Conservation (phyloP, 139 green algal genomes). For the Chlamydomonas incerta region DNA sequence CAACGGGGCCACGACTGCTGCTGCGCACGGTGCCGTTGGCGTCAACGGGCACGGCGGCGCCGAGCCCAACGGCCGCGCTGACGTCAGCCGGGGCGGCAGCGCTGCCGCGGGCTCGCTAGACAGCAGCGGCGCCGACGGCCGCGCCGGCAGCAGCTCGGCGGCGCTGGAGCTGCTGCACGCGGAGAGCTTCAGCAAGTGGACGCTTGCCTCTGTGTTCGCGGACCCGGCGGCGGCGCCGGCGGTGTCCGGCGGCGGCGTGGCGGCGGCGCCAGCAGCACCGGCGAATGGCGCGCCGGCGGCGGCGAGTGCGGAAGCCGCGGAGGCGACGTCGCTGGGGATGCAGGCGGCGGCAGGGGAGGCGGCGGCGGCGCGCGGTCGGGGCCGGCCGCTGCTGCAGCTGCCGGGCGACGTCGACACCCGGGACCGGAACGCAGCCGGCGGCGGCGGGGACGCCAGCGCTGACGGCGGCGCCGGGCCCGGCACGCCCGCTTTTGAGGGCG, state of each 20-base stretch:
- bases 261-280: no score
- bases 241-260: neutral
- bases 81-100: no score
- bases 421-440: no score
- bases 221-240: neutral
- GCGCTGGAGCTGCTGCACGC: neutral
- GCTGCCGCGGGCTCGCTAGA: neutral
- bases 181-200: slow-evolving; percentile 8
- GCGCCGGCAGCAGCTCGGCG: neutral
- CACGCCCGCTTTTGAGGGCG: neutral
- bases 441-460: neutral
- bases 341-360: no score
- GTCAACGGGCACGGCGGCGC: no score
- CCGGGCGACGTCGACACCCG: no score
- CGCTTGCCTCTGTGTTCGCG: neutral
- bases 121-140: neutral
- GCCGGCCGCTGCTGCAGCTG: no score
- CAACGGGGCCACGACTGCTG: no score
- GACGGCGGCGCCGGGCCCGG: neutral
- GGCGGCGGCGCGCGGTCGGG: no score
- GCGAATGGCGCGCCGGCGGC: neutral
- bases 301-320: neutral
- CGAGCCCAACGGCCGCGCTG: no score
- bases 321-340: neutral
- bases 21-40: no score